Conservation (phyloP, 805 yeast species). For the Kuraishia cidri region DNA sequence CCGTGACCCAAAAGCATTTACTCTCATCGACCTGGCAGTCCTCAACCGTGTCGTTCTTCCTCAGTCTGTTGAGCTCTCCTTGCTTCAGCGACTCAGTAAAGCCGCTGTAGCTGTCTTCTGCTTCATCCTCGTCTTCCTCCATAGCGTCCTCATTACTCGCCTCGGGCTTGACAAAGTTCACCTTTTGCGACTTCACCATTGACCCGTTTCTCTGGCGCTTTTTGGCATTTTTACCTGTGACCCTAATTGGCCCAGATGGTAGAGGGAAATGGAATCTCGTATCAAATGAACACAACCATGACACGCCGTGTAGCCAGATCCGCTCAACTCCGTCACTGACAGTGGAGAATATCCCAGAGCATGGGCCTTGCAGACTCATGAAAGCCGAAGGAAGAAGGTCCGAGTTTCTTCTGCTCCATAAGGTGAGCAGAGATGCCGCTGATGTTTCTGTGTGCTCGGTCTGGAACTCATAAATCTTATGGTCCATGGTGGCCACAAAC, state of each 20-base stretch:
- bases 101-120: not conserved
- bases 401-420: slow-evolving; percentile 76
- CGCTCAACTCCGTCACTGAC: slow-evolving; percentile 9
- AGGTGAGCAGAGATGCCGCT: slow-evolving; percentile 33
- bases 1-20: slow-evolving; percentile 64
- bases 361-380: slow-evolving; percentile 47
- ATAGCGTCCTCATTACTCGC: slow-evolving; percentile 2
- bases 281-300: slow-evolving; percentile 76
- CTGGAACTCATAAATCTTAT: slow-evolving; percentile 64
- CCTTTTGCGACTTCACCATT: slow-evolving; percentile 6
- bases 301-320: slow-evolving; percentile 83
- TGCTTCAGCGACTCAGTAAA: slow-evolving; percentile 6
- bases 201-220: slow-evolving; percentile 23
- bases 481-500: slow-evolving; percentile 63
- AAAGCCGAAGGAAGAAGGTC: slow-evolving; percentile 67
- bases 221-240: slow-evolving; percentile 17
- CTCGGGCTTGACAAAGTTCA: slow-evolving; percentile 1
- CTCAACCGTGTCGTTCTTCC: slow-evolving; percentile 7
- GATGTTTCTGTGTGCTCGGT: slow-evolving; percentile 11
- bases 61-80: slow-evolving; percentile 4
- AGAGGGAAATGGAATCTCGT: slow-evolving; percentile 45
- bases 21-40: slow-evolving; percentile 17
- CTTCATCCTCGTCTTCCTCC: slow-evolving; percentile 24
- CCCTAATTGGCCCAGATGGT: slow-evolving; percentile 24
- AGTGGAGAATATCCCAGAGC: slow-evolving; percentile 57